phyloP scores from a whole-genome alignment of 169 alveolate genomes.

The Plasmodium sp. region DNA sequence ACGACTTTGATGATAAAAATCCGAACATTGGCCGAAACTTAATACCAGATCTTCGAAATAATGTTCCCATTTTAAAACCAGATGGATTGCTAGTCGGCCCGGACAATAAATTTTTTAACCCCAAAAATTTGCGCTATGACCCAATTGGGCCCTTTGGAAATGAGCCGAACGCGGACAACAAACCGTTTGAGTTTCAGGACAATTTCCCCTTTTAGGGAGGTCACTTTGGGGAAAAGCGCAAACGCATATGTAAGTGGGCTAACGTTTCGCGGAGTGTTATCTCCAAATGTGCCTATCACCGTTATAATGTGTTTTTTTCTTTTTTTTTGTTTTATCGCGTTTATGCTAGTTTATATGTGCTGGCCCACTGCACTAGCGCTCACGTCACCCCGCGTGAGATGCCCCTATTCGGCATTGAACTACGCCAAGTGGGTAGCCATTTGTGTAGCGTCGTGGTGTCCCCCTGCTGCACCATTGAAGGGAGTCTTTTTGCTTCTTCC shows the following conservation, averaged over 20 bases:
- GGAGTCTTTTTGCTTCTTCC: neutral
- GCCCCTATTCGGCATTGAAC: neutral
- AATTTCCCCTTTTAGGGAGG: constrained; percentile 49
- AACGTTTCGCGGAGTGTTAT: neutral
- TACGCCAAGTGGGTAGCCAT: neutral
- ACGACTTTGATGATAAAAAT: constrained; percentile 62
- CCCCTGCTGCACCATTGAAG: neutral
- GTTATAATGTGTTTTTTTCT: neutral
- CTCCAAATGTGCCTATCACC: neutral
- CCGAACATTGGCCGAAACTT: neutral
- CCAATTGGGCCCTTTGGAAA: constrained; percentile 85
- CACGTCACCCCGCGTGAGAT: neutral
- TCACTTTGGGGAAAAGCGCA: neutral
- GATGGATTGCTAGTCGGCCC: constrained; percentile 86
- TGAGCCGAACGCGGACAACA: constrained; percentile 83
- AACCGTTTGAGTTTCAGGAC: constrained; percentile 49
- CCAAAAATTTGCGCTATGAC: constrained; percentile 77
- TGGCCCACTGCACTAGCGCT: neutral
- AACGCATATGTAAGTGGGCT: neutral
- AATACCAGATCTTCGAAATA: constrained; percentile 8
- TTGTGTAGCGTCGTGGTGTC: neutral
- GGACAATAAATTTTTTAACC: constrained; percentile 79
- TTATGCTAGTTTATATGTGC: neutral
- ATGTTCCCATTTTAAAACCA: constrained; percentile 74
- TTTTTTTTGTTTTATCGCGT: neutral